Evolutionary conservation across 495 filamentous ascomycete genomes (phyloP).

Genomic region (Trichoderma reesei): DNA sequence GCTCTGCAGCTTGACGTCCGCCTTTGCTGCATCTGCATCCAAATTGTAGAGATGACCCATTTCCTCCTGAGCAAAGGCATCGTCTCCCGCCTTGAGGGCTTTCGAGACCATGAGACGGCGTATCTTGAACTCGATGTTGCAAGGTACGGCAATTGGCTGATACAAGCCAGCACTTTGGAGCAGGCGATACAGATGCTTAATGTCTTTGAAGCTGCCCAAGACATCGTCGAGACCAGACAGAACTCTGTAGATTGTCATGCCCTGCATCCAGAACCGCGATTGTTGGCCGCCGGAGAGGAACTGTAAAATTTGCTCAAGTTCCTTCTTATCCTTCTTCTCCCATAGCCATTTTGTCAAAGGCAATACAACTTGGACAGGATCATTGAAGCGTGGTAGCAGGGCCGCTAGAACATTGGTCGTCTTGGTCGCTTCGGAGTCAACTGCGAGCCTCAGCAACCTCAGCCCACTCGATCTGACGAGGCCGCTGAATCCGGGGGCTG

Average conservation of each 20-base stretch:
- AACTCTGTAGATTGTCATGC: background rate
- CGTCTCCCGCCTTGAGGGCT: background rate
- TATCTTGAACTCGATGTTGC: background rate
- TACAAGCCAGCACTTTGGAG: background rate
- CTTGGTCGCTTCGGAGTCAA: background rate
- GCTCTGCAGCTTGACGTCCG: background rate
- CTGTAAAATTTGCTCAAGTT: background rate
- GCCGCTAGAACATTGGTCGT: background rate
- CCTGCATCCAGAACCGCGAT: background rate
- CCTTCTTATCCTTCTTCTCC: constrained; percentile 1
- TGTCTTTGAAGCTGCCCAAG: background rate
- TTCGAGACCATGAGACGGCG: background rate
- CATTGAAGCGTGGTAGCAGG: background rate
- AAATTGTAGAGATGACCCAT: background rate
- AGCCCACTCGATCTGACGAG: background rate
- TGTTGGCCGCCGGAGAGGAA: background rate
- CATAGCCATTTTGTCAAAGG: background rate
- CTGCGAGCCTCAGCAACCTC: background rate
- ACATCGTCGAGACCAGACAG: background rate
- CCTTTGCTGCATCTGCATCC: background rate
- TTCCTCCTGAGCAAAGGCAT: background rate
- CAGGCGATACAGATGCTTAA: background rate
- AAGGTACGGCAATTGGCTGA: background rate
- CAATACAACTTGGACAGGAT: background rate
- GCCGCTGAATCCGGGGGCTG: background rate